Conservation (phyloP, 805 yeast genomes). For the Ogataea populi-albae region DNA sequence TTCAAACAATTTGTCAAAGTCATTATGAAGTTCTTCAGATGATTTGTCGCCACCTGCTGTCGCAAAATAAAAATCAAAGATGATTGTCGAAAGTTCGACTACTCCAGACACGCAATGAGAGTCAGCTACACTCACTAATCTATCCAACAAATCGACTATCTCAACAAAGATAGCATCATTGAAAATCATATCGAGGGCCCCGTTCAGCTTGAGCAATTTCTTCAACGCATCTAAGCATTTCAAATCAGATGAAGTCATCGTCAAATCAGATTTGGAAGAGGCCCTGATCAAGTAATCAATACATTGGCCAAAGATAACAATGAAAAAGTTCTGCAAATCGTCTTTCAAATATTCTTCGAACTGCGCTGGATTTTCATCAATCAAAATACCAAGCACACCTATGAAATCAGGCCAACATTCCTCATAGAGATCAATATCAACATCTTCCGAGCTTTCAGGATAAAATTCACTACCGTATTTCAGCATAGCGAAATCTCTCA, state of each 20-base stretch:
- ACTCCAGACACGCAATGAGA: constrained; percentile 22
- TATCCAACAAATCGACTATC: constrained; percentile 68
- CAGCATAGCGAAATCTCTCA: constrained; percentile 70
- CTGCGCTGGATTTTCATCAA: constrained; percentile 46
- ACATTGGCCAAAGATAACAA: constrained; percentile 80
- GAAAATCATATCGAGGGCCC: constrained; percentile 58
- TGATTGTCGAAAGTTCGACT: constrained; percentile 42
- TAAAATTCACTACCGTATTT: constrained; percentile 45
- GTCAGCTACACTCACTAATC: constrained; percentile 42
- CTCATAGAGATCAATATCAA: constrained; percentile 46
- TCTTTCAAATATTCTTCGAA: constrained; percentile 50
- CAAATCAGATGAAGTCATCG: constrained; percentile 24
- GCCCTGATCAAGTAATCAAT: constrained; percentile 62
- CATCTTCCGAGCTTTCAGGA: constrained; percentile 39
- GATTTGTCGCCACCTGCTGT: constrained; percentile 28
- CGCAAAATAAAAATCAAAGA: constrained; percentile 46
- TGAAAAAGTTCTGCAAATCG: constrained; percentile 65
- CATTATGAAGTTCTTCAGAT: constrained; percentile 45
- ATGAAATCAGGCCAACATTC: constrained; percentile 74
- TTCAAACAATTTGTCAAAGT: constrained; percentile 81
- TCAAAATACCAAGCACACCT: constrained; percentile 66
- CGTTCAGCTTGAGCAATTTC: constrained; percentile 53
- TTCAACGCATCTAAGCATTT: constrained; percentile 48
- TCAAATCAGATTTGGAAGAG: constrained; percentile 20
- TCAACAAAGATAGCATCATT: constrained; percentile 71